Evolutionary conservation across 371 early-diverging fungal species (phyloP).

Genomic region (Haplosporangium sp.): DNA sequence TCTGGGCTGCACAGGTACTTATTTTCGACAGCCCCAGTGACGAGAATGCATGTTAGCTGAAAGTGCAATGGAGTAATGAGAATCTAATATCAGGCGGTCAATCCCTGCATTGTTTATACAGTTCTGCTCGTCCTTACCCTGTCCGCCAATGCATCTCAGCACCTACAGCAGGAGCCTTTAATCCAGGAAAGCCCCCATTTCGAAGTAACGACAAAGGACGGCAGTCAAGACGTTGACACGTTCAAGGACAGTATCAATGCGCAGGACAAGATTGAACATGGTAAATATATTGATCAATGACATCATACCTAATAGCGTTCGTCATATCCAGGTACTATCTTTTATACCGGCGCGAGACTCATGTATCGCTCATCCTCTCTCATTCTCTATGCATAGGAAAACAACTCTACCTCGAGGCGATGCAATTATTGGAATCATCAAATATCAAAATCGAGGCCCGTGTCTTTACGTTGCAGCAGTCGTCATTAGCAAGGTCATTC

Average conservation of each 20-base stretch:
- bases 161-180: too few relatives aligned
- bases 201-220: not conserved
- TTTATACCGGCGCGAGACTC: not conserved
- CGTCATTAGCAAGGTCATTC: constrained; percentile 27
- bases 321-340: too few relatives aligned
- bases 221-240: constrained; percentile 20
- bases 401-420: constrained; percentile 28
- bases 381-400: constrained; percentile 26
- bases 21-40: too few relatives aligned
- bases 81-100: too few relatives aligned
- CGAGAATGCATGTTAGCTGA: too few relatives aligned
- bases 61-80: not conserved
- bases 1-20: constrained; percentile 47
- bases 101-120: not conserved
- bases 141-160: not conserved
- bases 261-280: constrained; percentile 25
- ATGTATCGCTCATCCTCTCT: not conserved
- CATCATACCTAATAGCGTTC: too few relatives aligned
- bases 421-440: constrained; percentile 24
- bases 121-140: not conserved
- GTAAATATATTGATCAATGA: constrained; percentile 7
- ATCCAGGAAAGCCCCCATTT: too few relatives aligned
- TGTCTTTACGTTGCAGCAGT: constrained; percentile 32
- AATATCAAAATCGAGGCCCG: constrained; percentile 26
- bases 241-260: constrained; percentile 10